Evolutionary conservation across 306 rosid genomes (phyloP).

Genomic region (Cicer arietinum): DNA sequence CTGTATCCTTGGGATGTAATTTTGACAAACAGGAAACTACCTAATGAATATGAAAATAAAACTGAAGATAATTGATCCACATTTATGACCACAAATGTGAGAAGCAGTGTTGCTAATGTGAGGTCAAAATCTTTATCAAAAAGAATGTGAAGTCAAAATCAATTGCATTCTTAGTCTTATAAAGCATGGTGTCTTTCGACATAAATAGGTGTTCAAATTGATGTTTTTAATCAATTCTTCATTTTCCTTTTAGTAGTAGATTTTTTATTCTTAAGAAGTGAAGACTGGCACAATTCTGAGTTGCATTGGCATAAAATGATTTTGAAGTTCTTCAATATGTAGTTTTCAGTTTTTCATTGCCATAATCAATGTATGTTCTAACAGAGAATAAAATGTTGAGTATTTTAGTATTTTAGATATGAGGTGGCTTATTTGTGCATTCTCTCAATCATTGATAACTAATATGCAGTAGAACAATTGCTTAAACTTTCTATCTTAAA

Average conservation of each 20-base stretch:
- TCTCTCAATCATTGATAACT: neutral
- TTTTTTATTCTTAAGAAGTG: constrained; percentile 17
- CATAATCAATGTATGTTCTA: neutral
- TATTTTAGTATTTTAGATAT: neutral
- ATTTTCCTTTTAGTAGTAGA: constrained; percentile 7
- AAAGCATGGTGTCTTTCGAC: constrained; percentile 15
- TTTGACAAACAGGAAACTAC: constrained; percentile 72
- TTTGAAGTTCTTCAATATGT: constrained; percentile 17
- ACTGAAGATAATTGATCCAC: constrained; percentile 25
- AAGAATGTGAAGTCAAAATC: constrained; percentile 25
- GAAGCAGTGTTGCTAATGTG: neutral
- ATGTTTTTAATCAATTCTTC: constrained; percentile 23
- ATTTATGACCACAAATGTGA: constrained; percentile 23
- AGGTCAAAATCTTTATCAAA: neutral
- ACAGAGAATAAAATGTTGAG: neutral
- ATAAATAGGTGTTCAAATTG: constrained; percentile 21
- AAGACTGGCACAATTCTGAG: constrained; percentile 9
- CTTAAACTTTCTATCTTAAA: too few species aligned
- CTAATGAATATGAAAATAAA: constrained; percentile 51
- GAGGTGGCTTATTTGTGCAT: neutral
- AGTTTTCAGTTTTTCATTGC: neutral
- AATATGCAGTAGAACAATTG: too few species aligned
- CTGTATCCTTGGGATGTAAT: constrained; percentile 75
- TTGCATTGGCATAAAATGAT: neutral
- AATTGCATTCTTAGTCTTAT: constrained; percentile 37